Base-by-base conservation (phyloP, 257 asterid genomes). In the Nicotiana tomentosiformis region DNA sequence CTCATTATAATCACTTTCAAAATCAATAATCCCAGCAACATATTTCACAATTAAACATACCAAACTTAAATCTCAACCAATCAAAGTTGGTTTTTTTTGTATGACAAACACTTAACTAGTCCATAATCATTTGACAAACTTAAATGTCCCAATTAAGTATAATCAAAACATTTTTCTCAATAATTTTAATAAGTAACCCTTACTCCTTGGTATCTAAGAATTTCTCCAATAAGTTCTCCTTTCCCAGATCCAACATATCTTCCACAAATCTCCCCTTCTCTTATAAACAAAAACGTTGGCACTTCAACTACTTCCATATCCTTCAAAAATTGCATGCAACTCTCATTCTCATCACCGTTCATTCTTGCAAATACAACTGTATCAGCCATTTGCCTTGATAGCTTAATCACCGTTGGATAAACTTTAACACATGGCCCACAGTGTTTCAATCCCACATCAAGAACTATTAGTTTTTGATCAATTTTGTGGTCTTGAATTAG, bases 341-440 rank as follows among this genome's bases (percentile, higher is more conserved):
- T 94, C 1, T 96, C 97, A 20, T 96, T 96, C 87, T 96, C 99
- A 77, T 96, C 99, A 0, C 99, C 99, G 68, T 96, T 96, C 99
- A 96, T 96, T 83, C 99, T 84, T 2, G 99, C 99, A 18, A 96
- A 96, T 0, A 93, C 95, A 55, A 87, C 99, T 30, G 91, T 51
- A 23, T 93, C 99, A 49, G 77, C 86, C 99, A 96, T 96, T 77
- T 95, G 94, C 51, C 85, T 82, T 66, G 99, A 96, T 83, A 96
- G 88, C 89, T 94, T 96, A 1, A 96, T 51, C 87, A 96, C 99
- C 82, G 96, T 91, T 30, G 98, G 99, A 74, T 96, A 96, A 1
- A 96, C 98, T 90, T 96, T 96, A 0, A 96, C 99, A 80, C 99
- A 96, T 0, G 99, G 99, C 77, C 99, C 99, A 43, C 99, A 96